Evolutionary conservation across 2,329 filamentous ascomycete genomes (phyloP).

Genomic region (Colletotrichum coccodes): DNA sequence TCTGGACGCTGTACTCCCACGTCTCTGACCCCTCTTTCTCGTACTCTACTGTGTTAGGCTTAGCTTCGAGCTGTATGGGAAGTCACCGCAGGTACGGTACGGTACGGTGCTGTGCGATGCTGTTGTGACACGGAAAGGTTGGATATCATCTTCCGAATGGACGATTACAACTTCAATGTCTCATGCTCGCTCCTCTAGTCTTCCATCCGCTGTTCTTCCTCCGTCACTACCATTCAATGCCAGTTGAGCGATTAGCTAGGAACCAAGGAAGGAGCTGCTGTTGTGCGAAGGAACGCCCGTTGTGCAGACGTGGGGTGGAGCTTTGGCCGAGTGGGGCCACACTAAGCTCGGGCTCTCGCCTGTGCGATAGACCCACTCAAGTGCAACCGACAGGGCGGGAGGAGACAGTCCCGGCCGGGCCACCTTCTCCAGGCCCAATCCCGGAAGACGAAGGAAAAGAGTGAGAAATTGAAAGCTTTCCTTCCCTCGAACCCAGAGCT

Average conservation of each 20-base stretch:
- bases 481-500: no score
- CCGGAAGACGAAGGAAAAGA: not conserved
- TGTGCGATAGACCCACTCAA: not conserved
- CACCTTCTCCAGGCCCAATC: slow-evolving; percentile 7
- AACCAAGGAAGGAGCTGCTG: not conserved
- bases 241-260: not conserved
- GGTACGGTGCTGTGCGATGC: not conserved
- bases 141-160: no score
- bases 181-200: no score
- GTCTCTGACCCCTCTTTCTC: not conserved
- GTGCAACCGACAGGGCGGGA: slow-evolving; percentile 26
- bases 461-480: not conserved
- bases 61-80: not conserved
- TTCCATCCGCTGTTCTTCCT: no score
- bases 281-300: not conserved
- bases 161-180: no score
- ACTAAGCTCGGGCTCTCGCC: slow-evolving; percentile 4
- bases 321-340: slow-evolving; percentile 17
- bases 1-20: not conserved
- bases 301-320: not conserved
- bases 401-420: slow-evolving; percentile 12
- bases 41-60: slow-evolving; percentile 2
- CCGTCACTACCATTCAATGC: not conserved
- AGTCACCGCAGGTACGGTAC: not conserved
- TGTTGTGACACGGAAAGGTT: not conserved